Conservation (phyloP, 805 yeast genomes). For the Barnettozyma pratensis region DNA sequence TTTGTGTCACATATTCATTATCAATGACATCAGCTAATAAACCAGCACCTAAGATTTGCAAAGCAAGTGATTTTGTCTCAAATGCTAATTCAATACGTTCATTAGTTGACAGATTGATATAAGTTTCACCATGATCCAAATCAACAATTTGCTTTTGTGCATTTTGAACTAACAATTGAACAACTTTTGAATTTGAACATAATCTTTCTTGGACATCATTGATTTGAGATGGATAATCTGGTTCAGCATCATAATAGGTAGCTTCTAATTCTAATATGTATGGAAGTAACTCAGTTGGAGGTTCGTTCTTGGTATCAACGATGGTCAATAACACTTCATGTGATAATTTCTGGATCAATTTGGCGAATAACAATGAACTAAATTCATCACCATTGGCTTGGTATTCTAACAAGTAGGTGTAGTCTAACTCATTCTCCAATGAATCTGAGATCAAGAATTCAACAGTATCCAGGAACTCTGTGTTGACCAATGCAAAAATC, state of each 20-base stretch:
- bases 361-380: slow-evolving; percentile 30
- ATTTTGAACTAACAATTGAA: slow-evolving; percentile 14
- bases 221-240: slow-evolving; percentile 16
- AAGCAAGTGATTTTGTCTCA: slow-evolving; percentile 45
- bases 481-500: slow-evolving; percentile 22
- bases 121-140: slow-evolving; percentile 54
- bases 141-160: slow-evolving; percentile 21
- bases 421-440: slow-evolving; percentile 23
- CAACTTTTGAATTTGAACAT: slow-evolving; percentile 5
- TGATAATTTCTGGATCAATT: slow-evolving; percentile 21
- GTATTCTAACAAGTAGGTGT: slow-evolving; percentile 30
- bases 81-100: slow-evolving; percentile 46
- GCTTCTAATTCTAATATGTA: slow-evolving; percentile 28
- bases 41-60: slow-evolving; percentile 61
- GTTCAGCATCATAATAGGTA: slow-evolving; percentile 24
- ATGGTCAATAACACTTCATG: slow-evolving; percentile 12
- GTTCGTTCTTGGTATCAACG: neutral
- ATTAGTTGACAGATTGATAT: slow-evolving; percentile 46
- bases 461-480: slow-evolving; percentile 15
- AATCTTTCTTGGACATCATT: slow-evolving; percentile 20
- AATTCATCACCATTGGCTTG: slow-evolving; percentile 32
- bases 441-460: slow-evolving; percentile 30
- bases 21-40: slow-evolving; percentile 41
- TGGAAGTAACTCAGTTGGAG: neutral
- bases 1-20: slow-evolving; percentile 36